Evolutionary conservation across 768 basidiomycete species (phyloP).

Genomic region (Albatrellus ellisii): DNA sequence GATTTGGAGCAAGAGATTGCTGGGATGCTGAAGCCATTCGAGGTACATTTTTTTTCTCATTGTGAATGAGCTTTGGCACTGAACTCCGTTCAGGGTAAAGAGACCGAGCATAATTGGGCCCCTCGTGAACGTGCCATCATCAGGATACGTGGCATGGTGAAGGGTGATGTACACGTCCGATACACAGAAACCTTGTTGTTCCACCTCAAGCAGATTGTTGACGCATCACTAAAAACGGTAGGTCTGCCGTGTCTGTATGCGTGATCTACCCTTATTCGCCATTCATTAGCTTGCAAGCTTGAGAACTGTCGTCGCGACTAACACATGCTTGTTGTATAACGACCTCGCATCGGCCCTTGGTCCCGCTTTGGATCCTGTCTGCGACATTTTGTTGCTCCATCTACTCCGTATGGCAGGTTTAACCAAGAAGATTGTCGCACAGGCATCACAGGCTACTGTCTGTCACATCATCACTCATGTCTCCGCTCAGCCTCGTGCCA

Average conservation of each 20-base stretch:
- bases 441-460: conserved; percentile 69
- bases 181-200: conserved; percentile 64
- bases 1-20: conserved; percentile 84
- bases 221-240: conserved; percentile 77
- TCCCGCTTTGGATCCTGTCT: conserved; percentile 60
- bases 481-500: conserved; percentile 54
- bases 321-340: conserved; percentile 63
- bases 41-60: conserved; percentile 31
- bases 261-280: conserved; percentile 5
- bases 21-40: conserved; percentile 67
- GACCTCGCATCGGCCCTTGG: conserved; percentile 64
- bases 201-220: conserved; percentile 68
- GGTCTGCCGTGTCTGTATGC: conserved; percentile 17
- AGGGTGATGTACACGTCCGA: conserved; percentile 66
- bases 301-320: conserved; percentile 78
- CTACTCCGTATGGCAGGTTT: conserved; percentile 78
- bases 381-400: conserved; percentile 63
- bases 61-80: neutral
- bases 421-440: conserved; percentile 86
- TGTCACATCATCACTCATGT: conserved; percentile 54
- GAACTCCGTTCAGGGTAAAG: conserved; percentile 58
- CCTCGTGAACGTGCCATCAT: conserved; percentile 65
- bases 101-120: conserved; percentile 94
- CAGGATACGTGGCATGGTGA: conserved; percentile 80
- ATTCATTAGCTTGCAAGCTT: conserved; percentile 64